Evolutionary conservation across 805 yeast genomes (phyloP).

Genomic region (Ogataea saltuana): DNA sequence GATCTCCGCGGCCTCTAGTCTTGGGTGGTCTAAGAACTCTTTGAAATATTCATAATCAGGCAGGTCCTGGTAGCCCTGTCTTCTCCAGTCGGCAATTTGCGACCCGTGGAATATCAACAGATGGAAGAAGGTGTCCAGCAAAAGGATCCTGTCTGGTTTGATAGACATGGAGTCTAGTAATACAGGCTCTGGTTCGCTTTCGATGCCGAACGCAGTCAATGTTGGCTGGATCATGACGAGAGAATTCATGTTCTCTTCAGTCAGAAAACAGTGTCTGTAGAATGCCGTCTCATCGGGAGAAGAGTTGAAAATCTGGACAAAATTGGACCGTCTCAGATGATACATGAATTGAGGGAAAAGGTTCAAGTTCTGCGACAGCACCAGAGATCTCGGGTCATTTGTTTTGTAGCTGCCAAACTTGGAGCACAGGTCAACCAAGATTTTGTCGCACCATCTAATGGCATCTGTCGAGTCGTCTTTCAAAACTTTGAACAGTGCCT

Average conservation of each 20-base stretch:
- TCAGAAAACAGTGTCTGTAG: constrained; percentile 59
- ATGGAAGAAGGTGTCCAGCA: constrained; percentile 70
- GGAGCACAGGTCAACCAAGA: constrained; percentile 47
- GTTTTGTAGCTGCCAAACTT: constrained; percentile 49
- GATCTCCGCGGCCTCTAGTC: constrained; percentile 63
- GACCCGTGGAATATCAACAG: constrained; percentile 68
- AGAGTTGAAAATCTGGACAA: constrained; percentile 64
- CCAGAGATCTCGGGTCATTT: constrained; percentile 49
- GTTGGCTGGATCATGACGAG: constrained; percentile 72
- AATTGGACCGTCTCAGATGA: constrained; percentile 65
- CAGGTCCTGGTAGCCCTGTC: constrained; percentile 59
- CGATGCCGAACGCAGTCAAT: constrained; percentile 56
- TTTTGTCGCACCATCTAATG: constrained; percentile 52
- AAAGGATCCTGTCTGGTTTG: constrained; percentile 54
- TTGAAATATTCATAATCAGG: constrained; percentile 61
- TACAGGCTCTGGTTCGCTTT: constrained; percentile 62
- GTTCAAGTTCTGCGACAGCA: constrained; percentile 49
- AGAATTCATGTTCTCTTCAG: constrained; percentile 61
- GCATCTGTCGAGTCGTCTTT: constrained; percentile 40
- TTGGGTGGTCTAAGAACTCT: constrained; percentile 60
- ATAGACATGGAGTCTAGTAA: constrained; percentile 64
- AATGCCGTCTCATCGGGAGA: constrained; percentile 74
- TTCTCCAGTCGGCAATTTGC: constrained; percentile 65
- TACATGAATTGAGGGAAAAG: constrained; percentile 68
- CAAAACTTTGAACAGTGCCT: constrained; percentile 46